Evolutionary conservation across 2,329 filamentous ascomycete genomes (phyloP), one percentile per base, ranked within the genome.

Genomic region (Xylogone sp.): DNA sequence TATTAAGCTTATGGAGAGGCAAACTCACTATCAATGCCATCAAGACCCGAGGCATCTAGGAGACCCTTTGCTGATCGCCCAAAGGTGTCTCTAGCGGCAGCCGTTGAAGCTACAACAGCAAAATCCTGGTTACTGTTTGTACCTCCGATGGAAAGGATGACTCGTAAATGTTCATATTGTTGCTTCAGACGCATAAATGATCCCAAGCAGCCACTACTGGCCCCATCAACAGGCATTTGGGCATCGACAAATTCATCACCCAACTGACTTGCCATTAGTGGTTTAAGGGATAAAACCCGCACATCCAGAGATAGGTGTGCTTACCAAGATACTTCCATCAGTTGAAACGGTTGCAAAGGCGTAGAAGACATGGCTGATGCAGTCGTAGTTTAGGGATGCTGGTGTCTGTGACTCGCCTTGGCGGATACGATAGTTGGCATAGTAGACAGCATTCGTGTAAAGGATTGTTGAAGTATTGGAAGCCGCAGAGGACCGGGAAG

Each of bases 301-400:
- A 21, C 3, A 18, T 10, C 18, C 50, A 54, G 10, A 19, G 27
- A 24, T 44, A 47, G 45, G n/a, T 19, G 34, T 34, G 76, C 82
- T 73, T 71, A 92, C 88, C 75, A 88, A 87, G 56, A 93, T 82
- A 49, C 81, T 82, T 46, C 89, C 88, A 65, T 91, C 86, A 47
- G 78, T 70, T 56, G 82, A 82, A 43, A 93, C 81, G 69, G 80
- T 87, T 53, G 88, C 88, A 78, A 89, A 92, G 12, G 88, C 87
- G 65, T 93, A 93, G 69, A 91, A 92, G 21, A 92, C 83, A 64
- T 90, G 86, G 59, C 86, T 91, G 62, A 93, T 84, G 62, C 86
- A 88, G 58, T 82, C 82, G 67, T 90, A 83, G 65, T 88, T 88
- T 63, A 93, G 73, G 50, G 83, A 83, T 1, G 82, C 87, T 0